Percentiles rank a stretch among this genome's conserved stretches.
Conservation (phyloP, 2,329 filamentous ascomycete genomes). For the Blastomyces parvus region DNA sequence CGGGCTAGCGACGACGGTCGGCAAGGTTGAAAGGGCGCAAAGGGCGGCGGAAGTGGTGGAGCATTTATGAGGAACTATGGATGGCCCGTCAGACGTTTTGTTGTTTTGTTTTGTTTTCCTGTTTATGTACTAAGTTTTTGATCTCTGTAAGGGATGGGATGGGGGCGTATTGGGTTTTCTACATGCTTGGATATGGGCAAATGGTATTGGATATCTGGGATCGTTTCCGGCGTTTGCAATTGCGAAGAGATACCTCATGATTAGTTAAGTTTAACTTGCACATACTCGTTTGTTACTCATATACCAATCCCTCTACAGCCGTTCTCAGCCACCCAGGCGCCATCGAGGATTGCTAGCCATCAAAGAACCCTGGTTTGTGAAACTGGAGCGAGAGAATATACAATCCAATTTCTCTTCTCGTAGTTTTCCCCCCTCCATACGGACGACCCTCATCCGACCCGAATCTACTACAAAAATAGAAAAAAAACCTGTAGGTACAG, state of each 20-base stretch:
- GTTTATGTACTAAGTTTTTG: too few species aligned
- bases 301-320: too few species aligned
- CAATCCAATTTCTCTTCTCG: too few species aligned
- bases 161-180: neutral
- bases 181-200: constrained; percentile 4
- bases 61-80: constrained; percentile 28
- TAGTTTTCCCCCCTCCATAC: too few species aligned
- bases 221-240: constrained; percentile 1
- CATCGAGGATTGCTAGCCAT: too few species aligned
- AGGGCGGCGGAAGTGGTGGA: constrained; percentile 40
- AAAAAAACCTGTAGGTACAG: too few species aligned
- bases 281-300: neutral
- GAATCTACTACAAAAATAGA: too few species aligned
- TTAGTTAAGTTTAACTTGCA: neutral
- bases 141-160: neutral
- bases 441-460: too few species aligned
- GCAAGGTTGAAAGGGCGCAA: constrained; percentile 38
- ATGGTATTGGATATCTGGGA: constrained; percentile 17
- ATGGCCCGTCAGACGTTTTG: neutral
- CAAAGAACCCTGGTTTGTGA: too few species aligned
- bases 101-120: neutral
- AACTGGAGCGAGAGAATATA: too few species aligned
- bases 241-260: neutral
- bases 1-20: constrained; percentile 38
- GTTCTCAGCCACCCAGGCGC: too few species aligned